Base-by-base conservation (phyloP, 352 stramenopile genomes). In the Pythium brachiatum region DNA sequence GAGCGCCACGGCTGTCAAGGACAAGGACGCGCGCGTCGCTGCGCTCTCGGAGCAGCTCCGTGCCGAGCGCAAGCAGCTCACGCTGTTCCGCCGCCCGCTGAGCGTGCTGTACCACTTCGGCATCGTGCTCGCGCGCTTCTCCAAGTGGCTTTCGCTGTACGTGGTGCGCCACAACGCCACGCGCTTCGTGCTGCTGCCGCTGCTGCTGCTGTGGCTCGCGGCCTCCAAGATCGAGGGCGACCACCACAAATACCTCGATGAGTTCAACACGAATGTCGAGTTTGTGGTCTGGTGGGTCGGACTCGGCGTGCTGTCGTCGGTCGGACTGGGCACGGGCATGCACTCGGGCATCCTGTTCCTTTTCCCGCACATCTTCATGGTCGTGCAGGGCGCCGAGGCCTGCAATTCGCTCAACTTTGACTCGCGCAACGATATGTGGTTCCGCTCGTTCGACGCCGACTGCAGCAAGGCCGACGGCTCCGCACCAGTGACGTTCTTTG, bases 351-450 rank as follows among this genome's bases (percentile, higher is more conserved):
- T 98, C 46, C 76, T 98, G 13, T 98, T 98, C 68, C 75, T 98
- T 12, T 97, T 97, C 75, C 94, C 94, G 38, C 94, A 98, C 74
- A 98, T 98, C 53, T 97, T 98, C 73, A 73, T 95, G 55, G 92
- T 97, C 36, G 88, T 96, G 26, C 86, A 93, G 29, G 89, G 86
- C 21, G 90, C 86, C 2, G 67, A 97, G 56, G 89, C 93, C 58
- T 97, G 91, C 69, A 76, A 78, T 25, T 95, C 88, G 39, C 68
- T 95, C 51, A 74, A 90, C 56, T 97, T 97, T 67, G 88, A 97
- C 60, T 93, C 84, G 60, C 76, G 75, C 41, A 72, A 81, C 47
- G 78, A 97, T 72, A 97, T 96, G 83, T 97, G 89, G 89, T 96
- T 97, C 70, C 77, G 87, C 46, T 79, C 86, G 29, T 94, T 93